Conservation (phyloP, 1,284 basidiomycete genomes). For the Coriolopsis trogii region DNA sequence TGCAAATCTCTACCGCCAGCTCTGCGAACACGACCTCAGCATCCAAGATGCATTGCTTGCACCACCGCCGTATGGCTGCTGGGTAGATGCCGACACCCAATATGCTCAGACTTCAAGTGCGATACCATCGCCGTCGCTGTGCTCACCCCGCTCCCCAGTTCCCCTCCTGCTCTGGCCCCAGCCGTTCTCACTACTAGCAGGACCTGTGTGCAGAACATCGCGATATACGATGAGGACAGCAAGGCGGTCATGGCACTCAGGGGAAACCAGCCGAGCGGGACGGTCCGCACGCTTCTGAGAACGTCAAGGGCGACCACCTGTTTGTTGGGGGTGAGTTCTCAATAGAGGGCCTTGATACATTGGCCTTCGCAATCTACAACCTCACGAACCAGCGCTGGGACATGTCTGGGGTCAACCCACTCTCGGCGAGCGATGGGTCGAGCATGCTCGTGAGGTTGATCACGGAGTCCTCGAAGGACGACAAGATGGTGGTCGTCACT, state of each 20-base stretch:
- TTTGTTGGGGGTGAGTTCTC: slow-evolving; percentile 86
- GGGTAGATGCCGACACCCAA: slow-evolving; percentile 55
- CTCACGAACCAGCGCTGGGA: slow-evolving; percentile 65
- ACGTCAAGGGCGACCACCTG: slow-evolving; percentile 63
- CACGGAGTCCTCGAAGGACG: slow-evolving; percentile 61
- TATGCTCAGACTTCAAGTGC: slow-evolving; percentile 53
- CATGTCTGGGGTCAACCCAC: slow-evolving; percentile 53
- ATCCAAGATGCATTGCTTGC: slow-evolving; percentile 41
- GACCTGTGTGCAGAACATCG: slow-evolving; percentile 58
- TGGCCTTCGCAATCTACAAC: slow-evolving; percentile 80
- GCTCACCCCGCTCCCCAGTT: slow-evolving; percentile 54
- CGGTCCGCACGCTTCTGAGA: slow-evolving; percentile 74
- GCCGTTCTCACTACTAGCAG: slow-evolving; percentile 66
- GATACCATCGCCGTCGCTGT: slow-evolving; percentile 42
- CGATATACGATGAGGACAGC: slow-evolving; percentile 69
- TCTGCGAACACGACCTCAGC: slow-evolving; percentile 30
- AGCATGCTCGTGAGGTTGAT: slow-evolving; percentile 78
- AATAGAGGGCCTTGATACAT: slow-evolving; percentile 52
- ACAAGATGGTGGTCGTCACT: slow-evolving; percentile 76
- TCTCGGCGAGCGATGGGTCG: slow-evolving; percentile 57
- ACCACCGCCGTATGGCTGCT: slow-evolving; percentile 38
- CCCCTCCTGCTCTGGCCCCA: slow-evolving; percentile 65
- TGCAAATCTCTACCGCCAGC: too few species aligned
- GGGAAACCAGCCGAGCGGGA: slow-evolving; percentile 67
- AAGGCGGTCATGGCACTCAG: slow-evolving; percentile 58